Percentiles rank a stretch among this genome's conserved stretches.
Evolutionary conservation across 768 basidiomycete species (phyloP).

Genomic region (Crucibulum laeve): DNA sequence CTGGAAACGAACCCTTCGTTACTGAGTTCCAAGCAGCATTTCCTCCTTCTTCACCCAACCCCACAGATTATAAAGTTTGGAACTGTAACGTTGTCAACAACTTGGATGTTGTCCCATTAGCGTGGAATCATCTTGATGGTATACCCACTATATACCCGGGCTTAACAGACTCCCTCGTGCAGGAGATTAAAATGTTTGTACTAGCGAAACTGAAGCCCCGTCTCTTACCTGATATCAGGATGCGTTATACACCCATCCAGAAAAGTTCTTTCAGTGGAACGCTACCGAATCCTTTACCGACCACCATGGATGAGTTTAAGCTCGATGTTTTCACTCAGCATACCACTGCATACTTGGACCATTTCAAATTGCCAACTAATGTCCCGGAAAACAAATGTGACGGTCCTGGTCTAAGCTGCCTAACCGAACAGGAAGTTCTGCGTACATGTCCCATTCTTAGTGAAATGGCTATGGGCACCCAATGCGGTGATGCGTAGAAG

Average conservation of each 20-base stretch:
- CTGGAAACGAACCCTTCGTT: neutral
- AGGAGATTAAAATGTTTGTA: neutral
- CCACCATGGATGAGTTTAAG: neutral
- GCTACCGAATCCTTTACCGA: neutral
- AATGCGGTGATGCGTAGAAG: too few relatives aligned
- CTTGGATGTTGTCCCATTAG: neutral
- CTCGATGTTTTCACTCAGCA: neutral
- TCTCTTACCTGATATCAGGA: neutral
- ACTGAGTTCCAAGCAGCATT: slow-evolving; percentile 17
- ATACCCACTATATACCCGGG: neutral
- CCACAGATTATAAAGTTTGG: slow-evolving; percentile 19
- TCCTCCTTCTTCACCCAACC: slow-evolving; percentile 14
- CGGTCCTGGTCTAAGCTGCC: neutral
- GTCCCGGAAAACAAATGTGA: neutral
- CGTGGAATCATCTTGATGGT: neutral
- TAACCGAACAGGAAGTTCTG: neutral
- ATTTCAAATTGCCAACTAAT: neutral
- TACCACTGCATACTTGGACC: neutral
- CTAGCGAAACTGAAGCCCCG: neutral
- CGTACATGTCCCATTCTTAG: neutral
- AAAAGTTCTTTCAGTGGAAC: neutral
- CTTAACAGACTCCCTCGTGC: neutral
- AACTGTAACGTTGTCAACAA: slow-evolving; percentile 11
- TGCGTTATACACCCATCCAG: neutral
- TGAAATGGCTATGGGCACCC: neutral